Conservation (phyloP, 208 protist genomes). For the Acanthamoeba pearcei region DNA sequence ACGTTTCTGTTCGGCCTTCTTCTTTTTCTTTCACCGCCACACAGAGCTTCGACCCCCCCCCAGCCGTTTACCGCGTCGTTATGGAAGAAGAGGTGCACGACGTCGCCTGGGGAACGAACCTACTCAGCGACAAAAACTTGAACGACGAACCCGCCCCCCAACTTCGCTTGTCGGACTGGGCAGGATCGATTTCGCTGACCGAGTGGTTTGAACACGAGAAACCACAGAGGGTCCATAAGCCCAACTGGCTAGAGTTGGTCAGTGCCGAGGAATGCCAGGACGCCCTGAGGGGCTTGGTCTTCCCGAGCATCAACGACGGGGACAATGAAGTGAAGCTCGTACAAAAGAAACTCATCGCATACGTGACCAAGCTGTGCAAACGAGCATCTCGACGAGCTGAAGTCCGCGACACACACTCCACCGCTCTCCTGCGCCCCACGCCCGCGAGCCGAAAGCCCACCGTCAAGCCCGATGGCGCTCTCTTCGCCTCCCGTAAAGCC, state of each 20-base stretch:
- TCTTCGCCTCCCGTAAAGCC: not conserved
- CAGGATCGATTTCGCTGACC: conserved; percentile 2
- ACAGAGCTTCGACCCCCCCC: no score
- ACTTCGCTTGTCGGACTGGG: conserved; percentile 3
- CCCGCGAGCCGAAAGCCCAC: not conserved
- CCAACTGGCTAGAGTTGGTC: not conserved
- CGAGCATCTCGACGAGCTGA: not conserved
- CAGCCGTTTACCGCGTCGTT: no score
- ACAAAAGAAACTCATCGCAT: not conserved
- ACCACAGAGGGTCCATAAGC: not conserved
- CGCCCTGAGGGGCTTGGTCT: not conserved
- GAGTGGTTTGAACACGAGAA: conserved; percentile 6
- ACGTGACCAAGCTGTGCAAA: not conserved
- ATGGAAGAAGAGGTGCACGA: no score
- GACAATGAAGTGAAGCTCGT: not conserved
- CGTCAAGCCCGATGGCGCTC: conserved; percentile 20
- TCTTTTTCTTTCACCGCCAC: no score
- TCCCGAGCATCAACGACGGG: not conserved
- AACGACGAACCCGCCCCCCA: not conserved
- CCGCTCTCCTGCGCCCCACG: conserved; percentile 21
- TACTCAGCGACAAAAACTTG: not conserved
- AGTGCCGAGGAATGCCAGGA: not conserved
- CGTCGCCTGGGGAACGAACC: not conserved
- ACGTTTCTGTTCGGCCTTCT: no score
- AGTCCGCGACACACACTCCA: not conserved